Percentiles rank a stretch among this genome's conserved stretches.
Conservation (phyloP, 2,329 filamentous ascomycete species). For the Pestalotiopsis sp. region DNA sequence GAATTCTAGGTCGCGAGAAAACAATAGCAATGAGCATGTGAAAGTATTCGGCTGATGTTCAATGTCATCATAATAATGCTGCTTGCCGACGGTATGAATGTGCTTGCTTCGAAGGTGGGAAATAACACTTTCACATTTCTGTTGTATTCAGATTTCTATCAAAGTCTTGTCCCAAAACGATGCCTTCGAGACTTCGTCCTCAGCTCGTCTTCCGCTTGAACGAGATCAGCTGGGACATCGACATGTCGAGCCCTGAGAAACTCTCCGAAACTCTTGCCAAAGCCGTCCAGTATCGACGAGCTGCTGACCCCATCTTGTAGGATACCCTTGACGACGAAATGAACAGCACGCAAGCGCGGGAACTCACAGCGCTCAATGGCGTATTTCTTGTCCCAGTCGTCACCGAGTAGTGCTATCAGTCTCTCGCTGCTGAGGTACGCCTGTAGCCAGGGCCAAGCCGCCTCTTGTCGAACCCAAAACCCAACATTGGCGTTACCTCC, state of each 20-base stretch:
- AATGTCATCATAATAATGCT: too few relatives aligned
- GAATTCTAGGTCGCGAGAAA: not conserved
- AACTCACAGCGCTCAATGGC: conserved; percentile 49
- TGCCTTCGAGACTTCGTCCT: not conserved
- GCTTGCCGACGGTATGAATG: too few relatives aligned
- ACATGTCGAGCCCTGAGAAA: conserved; percentile 40
- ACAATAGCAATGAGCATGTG: too few relatives aligned
- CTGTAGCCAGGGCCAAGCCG: conserved; percentile 21
- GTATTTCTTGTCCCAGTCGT: conserved; percentile 38
- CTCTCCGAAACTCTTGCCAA: conserved; percentile 56
- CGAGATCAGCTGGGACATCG: conserved; percentile 28
- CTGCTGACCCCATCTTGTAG: conserved; percentile 49
- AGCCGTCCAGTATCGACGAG: conserved; percentile 46
- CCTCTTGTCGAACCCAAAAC: conserved; percentile 19
- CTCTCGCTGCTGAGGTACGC: conserved; percentile 5
- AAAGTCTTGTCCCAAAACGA: not conserved
- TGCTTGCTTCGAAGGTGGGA: too few relatives aligned
- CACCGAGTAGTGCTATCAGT: not conserved
- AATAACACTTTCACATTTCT: not conserved
- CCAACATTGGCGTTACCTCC: conserved; percentile 23
- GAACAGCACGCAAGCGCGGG: conserved; percentile 40
- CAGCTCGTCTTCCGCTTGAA: conserved; percentile 21
- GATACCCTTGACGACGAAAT: conserved; percentile 49
- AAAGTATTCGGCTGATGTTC: too few relatives aligned
- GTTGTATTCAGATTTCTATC: not conserved